Conservation (phyloP, 208 protist species). For the Crithidia acanthocephali region DNA sequence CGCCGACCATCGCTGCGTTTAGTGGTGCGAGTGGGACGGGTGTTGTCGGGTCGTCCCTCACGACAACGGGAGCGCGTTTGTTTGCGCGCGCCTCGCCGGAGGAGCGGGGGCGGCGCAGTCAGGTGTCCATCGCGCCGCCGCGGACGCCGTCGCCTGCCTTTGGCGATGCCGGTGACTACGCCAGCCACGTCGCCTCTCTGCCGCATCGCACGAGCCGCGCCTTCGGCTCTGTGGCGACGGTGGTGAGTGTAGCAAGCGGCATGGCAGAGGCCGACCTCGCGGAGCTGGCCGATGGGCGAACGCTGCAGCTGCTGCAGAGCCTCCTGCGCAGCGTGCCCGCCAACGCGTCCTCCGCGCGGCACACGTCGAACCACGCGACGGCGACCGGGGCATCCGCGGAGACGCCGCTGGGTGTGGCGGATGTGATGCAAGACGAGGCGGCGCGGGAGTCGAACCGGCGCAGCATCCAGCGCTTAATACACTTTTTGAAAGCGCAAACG, state of each 20-base stretch:
- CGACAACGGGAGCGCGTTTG: neutral
- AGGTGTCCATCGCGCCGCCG: neutral
- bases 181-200: too few relatives aligned
- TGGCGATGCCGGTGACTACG: neutral
- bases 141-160: neutral
- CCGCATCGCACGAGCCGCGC: neutral
- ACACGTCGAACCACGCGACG: neutral
- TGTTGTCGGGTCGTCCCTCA: too few relatives aligned
- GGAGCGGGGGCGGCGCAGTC: neutral
- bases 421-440: conserved; percentile 13
- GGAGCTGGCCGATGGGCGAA: conserved; percentile 30
- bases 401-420: neutral
- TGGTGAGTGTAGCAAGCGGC: neutral
- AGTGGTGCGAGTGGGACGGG: too few relatives aligned
- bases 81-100: neutral
- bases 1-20: neutral
- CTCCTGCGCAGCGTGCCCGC: conserved; percentile 15
- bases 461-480: conserved; percentile 40
- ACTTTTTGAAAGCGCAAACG: conserved; percentile 23
- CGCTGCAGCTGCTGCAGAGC: conserved; percentile 30
- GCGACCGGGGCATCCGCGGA: neutral
- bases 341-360: neutral
- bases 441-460: neutral
- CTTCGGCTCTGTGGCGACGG: neutral
- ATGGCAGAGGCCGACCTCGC: neutral